phyloP scores from a whole-genome alignment of 148 eudicot genomes.

The Nepenthes gracilis region DNA sequence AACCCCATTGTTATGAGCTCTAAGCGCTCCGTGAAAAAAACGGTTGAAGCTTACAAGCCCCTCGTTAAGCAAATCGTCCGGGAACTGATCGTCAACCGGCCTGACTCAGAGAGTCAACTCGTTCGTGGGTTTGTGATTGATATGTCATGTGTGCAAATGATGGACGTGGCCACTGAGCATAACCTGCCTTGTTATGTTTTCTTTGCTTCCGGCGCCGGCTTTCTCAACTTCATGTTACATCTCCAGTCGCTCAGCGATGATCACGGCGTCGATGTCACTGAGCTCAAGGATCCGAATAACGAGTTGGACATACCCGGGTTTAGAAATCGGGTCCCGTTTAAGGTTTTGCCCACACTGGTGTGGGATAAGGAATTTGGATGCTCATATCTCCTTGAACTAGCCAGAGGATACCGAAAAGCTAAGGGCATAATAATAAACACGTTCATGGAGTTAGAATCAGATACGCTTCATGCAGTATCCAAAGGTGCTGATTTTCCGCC shows the following conservation, averaged over 20 bases:
- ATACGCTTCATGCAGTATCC: neutral
- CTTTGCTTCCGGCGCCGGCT: neutral
- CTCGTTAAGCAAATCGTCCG: neutral
- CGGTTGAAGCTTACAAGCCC: neutral
- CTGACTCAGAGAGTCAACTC: neutral
- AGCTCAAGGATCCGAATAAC: neutral
- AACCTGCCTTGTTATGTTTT: neutral
- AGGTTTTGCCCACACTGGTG: neutral
- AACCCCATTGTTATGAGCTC: neutral
- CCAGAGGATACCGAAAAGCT: neutral
- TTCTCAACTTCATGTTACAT: conserved; percentile 3
- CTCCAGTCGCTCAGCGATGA: conserved; percentile 8
- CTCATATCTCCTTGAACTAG: neutral
- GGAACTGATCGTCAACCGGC: neutral
- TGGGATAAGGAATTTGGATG: neutral
- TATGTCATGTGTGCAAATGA: neutral
- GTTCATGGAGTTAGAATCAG: conserved; percentile 9
- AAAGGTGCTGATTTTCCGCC: neutral
- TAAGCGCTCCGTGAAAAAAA: neutral
- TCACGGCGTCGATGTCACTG: conserved; percentile 2
- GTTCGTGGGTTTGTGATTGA: neutral
- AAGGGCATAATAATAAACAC: conserved; percentile 8
- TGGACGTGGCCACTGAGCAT: conserved; percentile 1
- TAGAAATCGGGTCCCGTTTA: conserved; percentile 1
- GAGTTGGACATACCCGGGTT: conserved; percentile 14